Evolutionary conservation across 225 moss, liverwort and hornwort species (phyloP), one percentile per base, ranked within the genome.

Genomic region (Sphagnum contortum): DNA sequence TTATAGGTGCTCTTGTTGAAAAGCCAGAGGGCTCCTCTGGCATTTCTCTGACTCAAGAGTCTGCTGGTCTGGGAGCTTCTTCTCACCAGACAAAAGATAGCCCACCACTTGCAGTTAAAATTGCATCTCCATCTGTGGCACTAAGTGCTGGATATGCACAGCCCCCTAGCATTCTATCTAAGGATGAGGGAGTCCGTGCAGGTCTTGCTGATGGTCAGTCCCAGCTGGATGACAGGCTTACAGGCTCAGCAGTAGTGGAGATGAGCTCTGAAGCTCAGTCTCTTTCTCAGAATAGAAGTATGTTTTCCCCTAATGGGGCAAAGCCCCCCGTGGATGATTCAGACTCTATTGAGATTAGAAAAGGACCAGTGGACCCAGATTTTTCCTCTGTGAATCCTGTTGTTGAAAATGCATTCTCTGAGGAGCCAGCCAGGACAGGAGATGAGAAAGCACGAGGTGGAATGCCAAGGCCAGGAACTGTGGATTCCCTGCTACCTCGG

Each of bases 1-100:
- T 89, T 63, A 58, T 89, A 61, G 91, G 81, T 61, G 69, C 55
- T 62, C 46, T 71, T 74, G 74, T 55, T 9, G 89, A 91, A 64
- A 76, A 5, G 66, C 61, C 59, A 46, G 80, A 77, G 44, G 67
- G 49, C 56, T 70, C 76, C 48, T 62, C 59, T 14, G 62, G 62
- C 71, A 81, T 61, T 69, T 64, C 45, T 61, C 54, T 73, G 48
- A 64, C 53, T 13, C 70, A 57, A 55, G 85, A 80, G 66, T 64
- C 45, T 55, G 52, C 66, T 59, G 80, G 68, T 64, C 57, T 76
- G 47, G 74, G 75, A 68, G 62, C 72, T 74, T 65, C 81, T 62
- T 29, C 69, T 71, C 70, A 72, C 65, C 53, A 50, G 49, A 66
- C 29, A 68, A 66, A 70, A 69, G 75, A 64, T 45, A 71, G 64